Conservation (phyloP, 345 rosid species). For the Hibiscus tridactylites region DNA sequence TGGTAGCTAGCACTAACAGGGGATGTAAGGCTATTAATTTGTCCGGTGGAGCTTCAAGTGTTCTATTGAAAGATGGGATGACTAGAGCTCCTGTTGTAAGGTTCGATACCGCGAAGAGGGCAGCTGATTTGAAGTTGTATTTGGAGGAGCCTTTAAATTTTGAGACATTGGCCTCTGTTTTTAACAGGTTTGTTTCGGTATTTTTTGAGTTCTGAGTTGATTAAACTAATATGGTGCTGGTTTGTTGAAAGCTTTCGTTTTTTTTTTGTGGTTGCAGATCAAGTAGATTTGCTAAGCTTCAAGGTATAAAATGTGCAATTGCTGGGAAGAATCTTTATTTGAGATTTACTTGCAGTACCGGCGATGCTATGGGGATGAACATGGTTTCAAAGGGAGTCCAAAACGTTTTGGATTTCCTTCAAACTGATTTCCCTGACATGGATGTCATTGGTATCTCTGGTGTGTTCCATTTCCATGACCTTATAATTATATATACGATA, state of each 20-base stretch:
- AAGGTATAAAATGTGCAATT: slow-evolving; percentile 43
- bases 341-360: slow-evolving; percentile 54
- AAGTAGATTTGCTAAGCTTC: slow-evolving; percentile 58
- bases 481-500: no score
- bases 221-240: no score
- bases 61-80: slow-evolving; percentile 53
- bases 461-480: slow-evolving; percentile 7
- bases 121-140: slow-evolving; percentile 53
- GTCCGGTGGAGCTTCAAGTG: slow-evolving; percentile 54
- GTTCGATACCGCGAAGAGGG: slow-evolving; percentile 39
- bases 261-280: slow-evolving; percentile 18
- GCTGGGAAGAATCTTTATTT: slow-evolving; percentile 58
- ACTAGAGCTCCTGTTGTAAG: slow-evolving; percentile 66
- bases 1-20: slow-evolving; percentile 69
- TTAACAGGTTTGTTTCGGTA: slow-evolving; percentile 22
- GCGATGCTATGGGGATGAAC: slow-evolving; percentile 86
- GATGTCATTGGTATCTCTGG: slow-evolving; percentile 64
- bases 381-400: slow-evolving; percentile 77
- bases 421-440: slow-evolving; percentile 59
- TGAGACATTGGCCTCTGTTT: slow-evolving; percentile 31
- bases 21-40: slow-evolving; percentile 64
- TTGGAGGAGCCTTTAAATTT: slow-evolving; percentile 49
- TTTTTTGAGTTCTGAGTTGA: no score
- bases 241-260: no score
- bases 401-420: slow-evolving; percentile 59